These are phyloP conservation scores for Brettanomyces bruxellensis DNA, from an alignment of 805 yeast genomes.

Conservation along the genomic window DNA sequence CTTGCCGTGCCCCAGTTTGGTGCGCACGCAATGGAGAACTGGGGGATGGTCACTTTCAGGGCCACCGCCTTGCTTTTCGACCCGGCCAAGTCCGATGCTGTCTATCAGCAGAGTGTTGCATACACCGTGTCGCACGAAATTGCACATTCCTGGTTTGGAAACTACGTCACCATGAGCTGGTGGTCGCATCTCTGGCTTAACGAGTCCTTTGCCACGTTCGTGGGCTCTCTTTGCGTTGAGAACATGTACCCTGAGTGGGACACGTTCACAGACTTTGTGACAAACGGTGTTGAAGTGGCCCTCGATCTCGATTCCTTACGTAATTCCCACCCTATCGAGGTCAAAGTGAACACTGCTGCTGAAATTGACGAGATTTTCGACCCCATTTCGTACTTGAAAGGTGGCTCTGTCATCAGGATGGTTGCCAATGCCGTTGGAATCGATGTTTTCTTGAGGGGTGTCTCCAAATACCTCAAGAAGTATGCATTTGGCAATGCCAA, in stretches of 20 bases:
- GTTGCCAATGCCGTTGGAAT: conserved; percentile 61
- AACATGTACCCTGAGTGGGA: conserved; percentile 75
- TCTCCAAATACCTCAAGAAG: conserved; percentile 54
- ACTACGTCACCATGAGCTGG: conserved; percentile 86
- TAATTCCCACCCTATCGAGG: conserved; percentile 75
- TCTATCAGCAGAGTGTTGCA: conserved; percentile 62
- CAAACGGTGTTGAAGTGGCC: conserved; percentile 42
- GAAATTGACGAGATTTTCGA: conserved; percentile 81
- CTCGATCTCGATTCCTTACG: conserved; percentile 46
- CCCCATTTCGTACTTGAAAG: conserved; percentile 72
- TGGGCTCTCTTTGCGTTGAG: conserved; percentile 63
- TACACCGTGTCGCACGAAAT: conserved; percentile 81
- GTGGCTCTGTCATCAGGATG: conserved; percentile 74
- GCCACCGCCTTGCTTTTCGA: conserved; percentile 47
- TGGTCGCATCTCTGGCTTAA: conserved; percentile 90
- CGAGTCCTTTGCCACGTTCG: conserved; percentile 88
- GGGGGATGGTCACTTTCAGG: conserved; percentile 72
- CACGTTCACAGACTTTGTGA: conserved; percentile 49
- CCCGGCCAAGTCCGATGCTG: conserved; percentile 34
- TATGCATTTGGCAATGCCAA: conserved; percentile 64
- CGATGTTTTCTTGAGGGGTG: conserved; percentile 63
- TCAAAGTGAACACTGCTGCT: conserved; percentile 66
- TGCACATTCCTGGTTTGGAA: conserved; percentile 91
- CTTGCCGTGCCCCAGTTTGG: conserved; percentile 72
- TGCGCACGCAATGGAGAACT: conserved; percentile 88